A percentile compares a stretch with the other conserved stretches of the same genome.
phyloP scores from a whole-genome alignment of 305 asterid species.

The Solanum aculeatissimum region DNA sequence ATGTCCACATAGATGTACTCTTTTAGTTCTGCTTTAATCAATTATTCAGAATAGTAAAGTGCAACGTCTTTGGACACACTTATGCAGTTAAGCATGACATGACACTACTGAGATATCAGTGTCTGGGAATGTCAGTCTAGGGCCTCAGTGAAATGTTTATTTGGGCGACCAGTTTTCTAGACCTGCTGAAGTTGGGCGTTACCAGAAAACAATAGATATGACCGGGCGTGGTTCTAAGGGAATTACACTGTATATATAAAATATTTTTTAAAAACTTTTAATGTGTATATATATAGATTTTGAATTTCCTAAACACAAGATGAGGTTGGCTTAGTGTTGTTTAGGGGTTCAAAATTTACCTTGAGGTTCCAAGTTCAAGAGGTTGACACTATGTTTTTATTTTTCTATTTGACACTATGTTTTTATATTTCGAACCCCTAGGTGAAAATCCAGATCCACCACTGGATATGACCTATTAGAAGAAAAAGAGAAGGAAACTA shows the following conservation, averaged over 20 bases:
- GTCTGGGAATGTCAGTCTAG: not conserved
- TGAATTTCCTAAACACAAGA: not conserved
- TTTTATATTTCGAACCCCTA: not conserved
- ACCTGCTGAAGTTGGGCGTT: not conserved
- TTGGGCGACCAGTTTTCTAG: not conserved
- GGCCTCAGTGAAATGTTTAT: not conserved
- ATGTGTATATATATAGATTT: not conserved
- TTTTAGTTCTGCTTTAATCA: not conserved
- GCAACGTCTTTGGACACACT: not conserved
- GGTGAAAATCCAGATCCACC: not conserved
- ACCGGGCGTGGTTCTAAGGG: not conserved
- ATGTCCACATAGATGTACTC: not conserved
- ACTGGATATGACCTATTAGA: not conserved
- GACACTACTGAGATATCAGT: not conserved
- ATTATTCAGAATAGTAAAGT: not conserved
- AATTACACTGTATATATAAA: not conserved
- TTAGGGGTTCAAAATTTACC: not conserved
- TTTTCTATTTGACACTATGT: not conserved
- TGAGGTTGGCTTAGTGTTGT: not conserved
- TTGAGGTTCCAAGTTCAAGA: not conserved
- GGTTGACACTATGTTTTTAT: not conserved
- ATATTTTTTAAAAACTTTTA: not conserved
- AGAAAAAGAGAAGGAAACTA: not conserved
- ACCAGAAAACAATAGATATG: not conserved
- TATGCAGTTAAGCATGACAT: not conserved